Evolutionary conservation across 352 stramenopile genomes (phyloP), one percentile per base, ranked within the genome.

Genomic region (Globisporangium nodosum): DNA sequence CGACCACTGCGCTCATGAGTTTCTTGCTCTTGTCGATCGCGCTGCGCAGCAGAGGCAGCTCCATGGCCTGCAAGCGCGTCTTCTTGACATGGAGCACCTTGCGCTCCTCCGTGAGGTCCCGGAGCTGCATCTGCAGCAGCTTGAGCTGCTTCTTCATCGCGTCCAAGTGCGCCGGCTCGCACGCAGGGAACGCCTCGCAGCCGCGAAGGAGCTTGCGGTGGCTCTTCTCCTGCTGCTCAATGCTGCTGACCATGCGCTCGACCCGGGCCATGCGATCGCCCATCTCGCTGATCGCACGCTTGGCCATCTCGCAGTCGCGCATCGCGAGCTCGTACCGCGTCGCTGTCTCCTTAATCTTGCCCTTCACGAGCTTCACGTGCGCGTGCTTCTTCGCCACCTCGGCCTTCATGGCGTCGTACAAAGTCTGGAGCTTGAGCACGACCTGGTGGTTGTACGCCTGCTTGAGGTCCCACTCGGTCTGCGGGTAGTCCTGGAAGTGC

Each of bases 401-500:
- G 3, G 73, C 63, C 37, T 78, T 84, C 13, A 84, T 70, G 6
- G 64, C 76, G 55, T 94, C 80, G 57, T 88, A 85, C 37, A 88
- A 30, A 42, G 77, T 76, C 62, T 94, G 85, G 7, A 94, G 68
- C 63, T 88, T 90, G 24, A 90, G 72, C 49, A 92, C 72, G 8
- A 90, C 62, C 47, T 87, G 71, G 66, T 88, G 74, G 46, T 90
- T 92, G 67, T 90, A 90, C 18, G 84, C 88, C 54, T 85, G 74
- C 31, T 83, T 84, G 12, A 91, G 49, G 37, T 90, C 79, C 76
- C 78, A 91, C 52, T 93, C 85, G 13, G 71, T 80, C 57, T 92
- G 81, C 13, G 80, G 73, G 53, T 91, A 89, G 50, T 94, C 85
- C 56, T 94, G 80, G 45, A 85, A 84, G 52, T 90, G 81, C 1